These are phyloP conservation scores for Glomus cerebriforme DNA, from an alignment of 192 early-diverging fungal genomes.

Conservation along the genomic window DNA sequence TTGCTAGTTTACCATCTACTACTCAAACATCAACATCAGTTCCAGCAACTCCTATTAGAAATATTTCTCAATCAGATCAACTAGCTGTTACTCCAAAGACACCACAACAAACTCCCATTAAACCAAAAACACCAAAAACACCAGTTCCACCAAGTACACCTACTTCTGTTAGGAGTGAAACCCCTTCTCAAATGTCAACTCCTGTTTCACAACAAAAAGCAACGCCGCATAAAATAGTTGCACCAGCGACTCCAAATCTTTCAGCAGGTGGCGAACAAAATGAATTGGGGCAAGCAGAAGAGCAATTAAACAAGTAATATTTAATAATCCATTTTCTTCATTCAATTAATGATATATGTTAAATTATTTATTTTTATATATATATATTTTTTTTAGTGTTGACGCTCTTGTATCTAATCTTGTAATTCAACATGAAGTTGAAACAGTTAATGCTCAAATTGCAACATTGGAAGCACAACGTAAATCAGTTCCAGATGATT, in stretches of 20 bases:
- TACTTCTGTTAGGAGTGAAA: background rate
- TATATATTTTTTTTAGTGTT: conserved; percentile 49
- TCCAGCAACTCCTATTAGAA: background rate
- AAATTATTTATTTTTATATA: conserved; percentile 21
- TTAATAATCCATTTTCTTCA: background rate
- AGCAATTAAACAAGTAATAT: conserved; percentile 57
- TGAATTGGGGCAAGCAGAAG: conserved; percentile 52
- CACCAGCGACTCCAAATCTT: background rate
- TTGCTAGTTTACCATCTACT: conserved; percentile 31
- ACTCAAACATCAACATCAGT: conserved; percentile 7
- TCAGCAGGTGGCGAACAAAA: conserved; percentile 34
- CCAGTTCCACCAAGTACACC: background rate
- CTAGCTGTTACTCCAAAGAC: background rate
- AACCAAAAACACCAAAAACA: background rate
- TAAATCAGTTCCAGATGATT: conserved; percentile 59
- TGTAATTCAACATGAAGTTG: conserved; percentile 72
- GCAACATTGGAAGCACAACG: conserved; percentile 42
- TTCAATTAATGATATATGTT: background rate
- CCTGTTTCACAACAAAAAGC: conserved; percentile 2
- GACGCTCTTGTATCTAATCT: conserved; percentile 72
- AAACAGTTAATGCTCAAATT: conserved; percentile 49
- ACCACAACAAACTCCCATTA: background rate
- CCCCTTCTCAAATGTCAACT: background rate
- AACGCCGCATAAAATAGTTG: background rate
- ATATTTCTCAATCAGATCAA: background rate